These are phyloP conservation scores for Grosmannia penicillata DNA, from an alignment of 2,329 filamentous ascomycete species.

Conservation along the genomic window DNA sequence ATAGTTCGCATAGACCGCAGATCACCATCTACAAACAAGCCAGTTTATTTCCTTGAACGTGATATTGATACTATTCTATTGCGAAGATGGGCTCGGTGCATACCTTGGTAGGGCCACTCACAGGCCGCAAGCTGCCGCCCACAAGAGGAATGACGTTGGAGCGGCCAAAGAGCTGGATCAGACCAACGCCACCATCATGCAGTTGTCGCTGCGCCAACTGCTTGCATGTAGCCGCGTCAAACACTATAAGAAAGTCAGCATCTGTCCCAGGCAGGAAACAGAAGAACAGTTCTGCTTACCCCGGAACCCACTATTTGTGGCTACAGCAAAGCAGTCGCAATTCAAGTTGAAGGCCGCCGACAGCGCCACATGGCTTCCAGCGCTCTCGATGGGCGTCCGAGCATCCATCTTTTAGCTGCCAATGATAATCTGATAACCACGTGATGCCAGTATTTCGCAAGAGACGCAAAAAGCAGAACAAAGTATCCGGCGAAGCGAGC, in stretches of 20 bases:
- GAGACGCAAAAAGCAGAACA: no score
- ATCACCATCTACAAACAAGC: no score
- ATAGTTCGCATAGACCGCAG: no score
- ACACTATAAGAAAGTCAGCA: constrained; percentile 32
- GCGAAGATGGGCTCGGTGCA: neutral
- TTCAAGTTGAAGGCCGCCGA: constrained; percentile 79
- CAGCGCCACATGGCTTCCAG: constrained; percentile 58
- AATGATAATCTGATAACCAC: no score
- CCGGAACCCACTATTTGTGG: constrained; percentile 21
- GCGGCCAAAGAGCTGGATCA: constrained; percentile 75
- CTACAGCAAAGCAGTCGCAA: constrained; percentile 73
- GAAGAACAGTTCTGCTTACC: constrained; percentile 5
- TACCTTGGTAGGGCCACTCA: constrained; percentile 77
- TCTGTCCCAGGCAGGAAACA: neutral
- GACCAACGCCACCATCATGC: constrained; percentile 59
- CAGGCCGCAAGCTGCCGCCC: constrained; percentile 72
- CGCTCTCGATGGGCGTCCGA: constrained; percentile 67
- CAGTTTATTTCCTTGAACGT: no score
- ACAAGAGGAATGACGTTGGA: constrained; percentile 82
- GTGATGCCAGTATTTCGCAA: no score
- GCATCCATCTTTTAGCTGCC: constrained; percentile 59
- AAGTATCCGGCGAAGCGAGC: no score
- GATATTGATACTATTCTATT: no score
- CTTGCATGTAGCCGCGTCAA: constrained; percentile 57
- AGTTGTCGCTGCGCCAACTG: constrained; percentile 53